Evolutionary conservation across 345 rosid species (phyloP), one percentile per base, ranked within the genome.

Genomic region (Garcia nutans): DNA sequence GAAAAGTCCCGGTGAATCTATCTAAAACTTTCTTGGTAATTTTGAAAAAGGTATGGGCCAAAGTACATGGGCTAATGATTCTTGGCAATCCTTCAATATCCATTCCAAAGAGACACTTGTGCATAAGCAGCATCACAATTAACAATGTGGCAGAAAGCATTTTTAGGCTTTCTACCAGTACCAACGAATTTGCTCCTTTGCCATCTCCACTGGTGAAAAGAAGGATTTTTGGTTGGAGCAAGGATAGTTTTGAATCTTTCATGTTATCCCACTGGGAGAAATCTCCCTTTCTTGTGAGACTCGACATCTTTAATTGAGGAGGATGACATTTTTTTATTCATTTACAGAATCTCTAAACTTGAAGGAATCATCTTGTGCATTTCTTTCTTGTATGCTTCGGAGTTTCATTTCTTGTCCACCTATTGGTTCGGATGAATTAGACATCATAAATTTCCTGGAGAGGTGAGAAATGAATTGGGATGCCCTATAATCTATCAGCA

Each of bases 371-470:
- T 55, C 73, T 67, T 84, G 72, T 71, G 72, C 81, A 19, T 78
- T 70, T 73, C 55, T 85, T 65, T 70, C 88, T 68, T 73, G 79
- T 72, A 77, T 84, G 76, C 85, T 84, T 74, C 79, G 65, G 72
- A 66, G 52, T 74, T 82, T 81, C 24, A 57, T 82, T 68, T 85
- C 91, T 69, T 89, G 88, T 74, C 80, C 67, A 50, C 89, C 88
- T 68, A 85, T 89, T 60, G 85, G 86, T 76, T 89, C 89, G 1
- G 89, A 89, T 74, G 89, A 87, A 49, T 33, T 82, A 17, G 85
- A 87, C 76, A 86, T 87, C 77, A 70, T 85, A 76, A 76, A 79
- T 76, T 86, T 83, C 82, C 77, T 86, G 69, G 83, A 74, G 86
- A 86, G 65, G 83, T 71, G 69, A 79, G 84, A 61, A 80, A 78